Conservation (phyloP, 2,329 filamentous ascomycete genomes). For the Alternaria sp. region DNA sequence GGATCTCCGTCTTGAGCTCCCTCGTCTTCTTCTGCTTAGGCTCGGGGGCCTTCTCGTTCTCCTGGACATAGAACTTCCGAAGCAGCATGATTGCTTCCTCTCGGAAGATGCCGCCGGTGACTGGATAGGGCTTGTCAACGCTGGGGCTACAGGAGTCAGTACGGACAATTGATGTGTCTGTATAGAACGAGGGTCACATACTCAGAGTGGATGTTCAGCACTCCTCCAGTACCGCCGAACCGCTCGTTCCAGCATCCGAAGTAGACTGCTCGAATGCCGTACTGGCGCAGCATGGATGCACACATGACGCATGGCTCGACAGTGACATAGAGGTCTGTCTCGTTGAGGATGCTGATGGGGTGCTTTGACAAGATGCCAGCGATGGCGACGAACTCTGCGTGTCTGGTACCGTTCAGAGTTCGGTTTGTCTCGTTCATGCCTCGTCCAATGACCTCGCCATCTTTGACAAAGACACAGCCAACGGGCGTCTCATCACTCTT, state of each 20-base stretch:
- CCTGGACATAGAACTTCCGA: slow-evolving; percentile 94
- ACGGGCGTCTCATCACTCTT: slow-evolving; percentile 89
- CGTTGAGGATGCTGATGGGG: slow-evolving; percentile 71
- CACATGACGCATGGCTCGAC: slow-evolving; percentile 99
- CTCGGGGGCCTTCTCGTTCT: slow-evolving; percentile 84
- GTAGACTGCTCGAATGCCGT: slow-evolving; percentile 87
- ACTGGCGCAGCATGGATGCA: slow-evolving; percentile 87
- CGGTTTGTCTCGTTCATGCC: slow-evolving; percentile 94
- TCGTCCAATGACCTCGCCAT: slow-evolving; percentile 79
- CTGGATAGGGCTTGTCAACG: slow-evolving; percentile 80
- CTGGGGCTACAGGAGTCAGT: slow-evolving; percentile 60
- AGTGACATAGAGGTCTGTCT: slow-evolving; percentile 90
- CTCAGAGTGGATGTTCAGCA: slow-evolving; percentile 84
- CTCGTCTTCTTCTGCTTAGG: slow-evolving; percentile 70
- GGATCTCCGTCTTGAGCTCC: slow-evolving; percentile 68
- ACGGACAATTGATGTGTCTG: background rate
- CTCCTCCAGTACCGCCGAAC: slow-evolving; percentile 94
- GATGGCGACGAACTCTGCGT: slow-evolving; percentile 94
- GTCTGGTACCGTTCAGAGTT: slow-evolving; percentile 74
- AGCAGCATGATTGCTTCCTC: slow-evolving; percentile 94
- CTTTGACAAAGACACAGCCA: slow-evolving; percentile 89
- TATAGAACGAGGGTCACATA: slow-evolving; percentile 43
- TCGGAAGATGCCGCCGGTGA: slow-evolving; percentile 85
- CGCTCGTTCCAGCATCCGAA: slow-evolving; percentile 97
- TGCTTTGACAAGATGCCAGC: slow-evolving; percentile 70